Conservation (phyloP, 177 flowering plant genomes). For the Tripterygium wilfordii region DNA sequence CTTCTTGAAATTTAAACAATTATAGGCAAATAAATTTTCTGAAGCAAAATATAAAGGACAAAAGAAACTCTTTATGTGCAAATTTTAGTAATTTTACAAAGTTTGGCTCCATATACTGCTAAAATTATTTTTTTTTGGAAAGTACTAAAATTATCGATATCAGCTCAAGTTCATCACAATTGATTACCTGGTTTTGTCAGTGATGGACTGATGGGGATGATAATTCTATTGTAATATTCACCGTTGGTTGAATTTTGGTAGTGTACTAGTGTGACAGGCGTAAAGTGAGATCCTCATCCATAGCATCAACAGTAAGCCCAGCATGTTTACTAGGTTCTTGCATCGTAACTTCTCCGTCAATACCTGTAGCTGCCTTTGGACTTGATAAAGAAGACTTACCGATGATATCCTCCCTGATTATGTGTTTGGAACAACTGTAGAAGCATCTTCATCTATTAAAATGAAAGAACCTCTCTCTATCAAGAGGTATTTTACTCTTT, state of each 20-base stretch:
- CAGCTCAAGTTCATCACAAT: too few species aligned
- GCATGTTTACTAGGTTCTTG: conserved; percentile 1
- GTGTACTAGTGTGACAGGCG: conserved; percentile 24
- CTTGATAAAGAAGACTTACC: conserved; percentile 10
- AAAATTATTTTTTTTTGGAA: not conserved
- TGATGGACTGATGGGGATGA: conserved; percentile 17
- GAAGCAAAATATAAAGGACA: not conserved
- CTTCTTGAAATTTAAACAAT: conserved; percentile 25
- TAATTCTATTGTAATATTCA: conserved; percentile 39
- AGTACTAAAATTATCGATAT: not conserved
- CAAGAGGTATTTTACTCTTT: not conserved
- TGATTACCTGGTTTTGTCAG: conserved; percentile 46
- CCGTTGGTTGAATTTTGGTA: conserved; percentile 24
- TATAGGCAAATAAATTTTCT: not conserved
- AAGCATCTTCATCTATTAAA: conserved; percentile 14
- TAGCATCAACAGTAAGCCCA: conserved; percentile 14
- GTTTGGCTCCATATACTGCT: too few species aligned
- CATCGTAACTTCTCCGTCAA: conserved; percentile 7
- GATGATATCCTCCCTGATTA: conserved; percentile 1
- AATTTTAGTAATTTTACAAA: too few species aligned
- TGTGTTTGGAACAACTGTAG: conserved; percentile 11
- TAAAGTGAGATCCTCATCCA: conserved; percentile 25
- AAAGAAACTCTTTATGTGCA: not conserved
- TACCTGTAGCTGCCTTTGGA: conserved; percentile 9
- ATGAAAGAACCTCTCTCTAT: conserved; percentile 3